Percentiles rank a stretch among this genome's conserved stretches.
Evolutionary conservation across 768 basidiomycete species (phyloP).

Genomic region (Mrakia blollopis): DNA sequence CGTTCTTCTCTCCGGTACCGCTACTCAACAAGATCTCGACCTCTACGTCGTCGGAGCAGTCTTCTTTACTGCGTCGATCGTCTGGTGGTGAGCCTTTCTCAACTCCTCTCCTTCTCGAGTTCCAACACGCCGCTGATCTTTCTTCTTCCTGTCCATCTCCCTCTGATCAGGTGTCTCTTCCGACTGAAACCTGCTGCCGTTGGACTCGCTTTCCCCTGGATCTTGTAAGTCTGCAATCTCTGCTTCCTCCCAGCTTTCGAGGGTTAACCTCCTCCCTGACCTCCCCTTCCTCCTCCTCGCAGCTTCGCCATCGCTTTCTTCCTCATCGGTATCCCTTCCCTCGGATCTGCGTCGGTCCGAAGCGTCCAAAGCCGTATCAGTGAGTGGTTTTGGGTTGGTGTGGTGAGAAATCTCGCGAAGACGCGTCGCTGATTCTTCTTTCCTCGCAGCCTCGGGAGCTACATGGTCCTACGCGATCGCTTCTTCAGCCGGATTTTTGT

Average conservation of each 20-base stretch:
- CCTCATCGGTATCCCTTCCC: conserved; percentile 79
- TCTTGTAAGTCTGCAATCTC: conserved; percentile 52
- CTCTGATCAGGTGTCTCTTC: conserved; percentile 52
- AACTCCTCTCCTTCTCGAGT: too few relatives aligned
- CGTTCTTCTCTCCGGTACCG: conserved; percentile 81
- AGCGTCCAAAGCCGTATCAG: conserved; percentile 35
- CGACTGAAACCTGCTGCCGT: conserved; percentile 81
- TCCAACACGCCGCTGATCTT: background rate
- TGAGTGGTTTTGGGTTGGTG: too few relatives aligned
- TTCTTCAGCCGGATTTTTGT: conserved; percentile 86
- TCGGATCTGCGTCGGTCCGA: conserved; percentile 53
- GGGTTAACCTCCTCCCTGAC: too few relatives aligned
- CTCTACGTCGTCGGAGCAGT: conserved; percentile 84
- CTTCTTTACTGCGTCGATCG: conserved; percentile 75
- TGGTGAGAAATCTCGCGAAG: too few relatives aligned
- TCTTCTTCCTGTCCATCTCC: too few relatives aligned
- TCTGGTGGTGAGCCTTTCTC: conserved; percentile 61
- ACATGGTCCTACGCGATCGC: conserved; percentile 86
- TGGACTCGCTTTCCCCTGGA: conserved; percentile 77
- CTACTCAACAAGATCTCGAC: conserved; percentile 71
- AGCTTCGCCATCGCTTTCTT: conserved; percentile 80
- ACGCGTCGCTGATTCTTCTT: too few relatives aligned
- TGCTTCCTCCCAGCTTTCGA: too few relatives aligned
- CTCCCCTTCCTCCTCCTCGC: background rate
- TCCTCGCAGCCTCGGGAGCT: conserved; percentile 52